Evolutionary conservation across 129 eudicot species (phyloP).

Genomic region (Dittrichia graveolens): DNA sequence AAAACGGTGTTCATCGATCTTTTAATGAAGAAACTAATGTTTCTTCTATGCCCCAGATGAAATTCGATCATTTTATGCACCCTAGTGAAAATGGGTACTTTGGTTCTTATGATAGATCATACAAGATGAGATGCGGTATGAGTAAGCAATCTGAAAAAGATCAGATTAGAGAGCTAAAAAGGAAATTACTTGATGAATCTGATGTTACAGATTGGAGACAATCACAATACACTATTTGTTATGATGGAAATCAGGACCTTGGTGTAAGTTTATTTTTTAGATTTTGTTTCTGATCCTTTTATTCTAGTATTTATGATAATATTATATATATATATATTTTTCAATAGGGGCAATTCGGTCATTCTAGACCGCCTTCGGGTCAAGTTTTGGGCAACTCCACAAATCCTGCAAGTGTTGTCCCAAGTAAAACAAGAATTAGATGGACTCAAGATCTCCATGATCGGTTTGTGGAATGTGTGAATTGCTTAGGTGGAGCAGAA

Average conservation of each 20-base stretch:
- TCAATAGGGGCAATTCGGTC: conserved; percentile 33
- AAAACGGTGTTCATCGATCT: conserved; percentile 38
- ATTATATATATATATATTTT: conserved; percentile 9
- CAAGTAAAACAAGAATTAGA: conserved; percentile 84
- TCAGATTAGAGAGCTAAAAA: conserved; percentile 54
- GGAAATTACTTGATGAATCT: conserved; percentile 54
- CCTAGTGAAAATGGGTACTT: conserved; percentile 34
- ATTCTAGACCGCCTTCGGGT: conserved; percentile 37
- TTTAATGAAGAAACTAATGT: conserved; percentile 31
- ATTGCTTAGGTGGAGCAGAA: conserved; percentile 83
- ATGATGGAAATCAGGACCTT: conserved; percentile 47
- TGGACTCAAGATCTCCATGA: conserved; percentile 98
- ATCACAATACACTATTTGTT: conserved; percentile 32
- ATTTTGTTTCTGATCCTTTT: background rate
- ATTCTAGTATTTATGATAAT: conserved; percentile 16
- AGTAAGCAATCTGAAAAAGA: conserved; percentile 49
- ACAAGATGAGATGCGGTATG: conserved; percentile 40
- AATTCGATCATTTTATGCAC: conserved; percentile 26
- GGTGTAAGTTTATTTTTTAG: conserved; percentile 49
- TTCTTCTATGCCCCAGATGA: conserved; percentile 35
- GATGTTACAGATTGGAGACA: conserved; percentile 55
- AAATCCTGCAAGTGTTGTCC: conserved; percentile 38
- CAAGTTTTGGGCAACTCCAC: conserved; percentile 33
- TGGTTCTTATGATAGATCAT: conserved; percentile 43
- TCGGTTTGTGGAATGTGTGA: conserved; percentile 91